Base-by-base conservation (phyloP, 306 rosid genomes). In the Astragalus membranaceus region DNA sequence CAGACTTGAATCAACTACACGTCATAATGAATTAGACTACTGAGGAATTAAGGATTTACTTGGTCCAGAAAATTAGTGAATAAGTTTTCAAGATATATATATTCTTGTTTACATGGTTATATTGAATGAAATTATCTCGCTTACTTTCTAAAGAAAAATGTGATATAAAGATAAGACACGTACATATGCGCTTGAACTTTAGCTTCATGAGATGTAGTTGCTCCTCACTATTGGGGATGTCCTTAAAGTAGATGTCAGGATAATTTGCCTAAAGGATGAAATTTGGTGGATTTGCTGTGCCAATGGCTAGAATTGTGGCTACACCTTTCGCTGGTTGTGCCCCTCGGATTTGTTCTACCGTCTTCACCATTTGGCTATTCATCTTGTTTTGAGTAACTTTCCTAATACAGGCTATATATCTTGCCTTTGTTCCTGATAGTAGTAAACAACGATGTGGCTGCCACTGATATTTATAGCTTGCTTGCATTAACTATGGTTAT, bases 271-370 rank as follows among this genome's bases (percentile, higher is more conserved):
- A 16, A 20, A 6, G 13, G 32, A 76, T 51, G 15, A 36, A 30
- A 36, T 17, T 42, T 10, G 70, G 10, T 23, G 75, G 75, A 60
- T 49, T 76, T 12, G 75, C 75, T 2, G 70, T 76, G 26, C 58
- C 75, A 4, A 76, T 50, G 49, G 80, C 58, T 44, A 76, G 65
- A 11, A 67, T 49, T 32, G 70, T 15, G 49, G 80, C 79, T n/a
- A 44, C 12, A 1, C 74, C 74, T 10, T 6, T 42, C 5, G 11
- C 61, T 51, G n/a, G 4, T 8, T 13, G 51, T 7, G 20, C 55
- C 15, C 35, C 52, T 47, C 3, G 56, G 26, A 50, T 16, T 50
- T 16, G 5, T 50, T 8, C 56, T 50, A 50, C 6, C 6, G 17
- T 15, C 56, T 50, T 50, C 10, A 15, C 11, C 11, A 50, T 50